These are phyloP conservation scores for Persicaria tinctoria DNA, from an alignment of 148 eudicot species.

Conservation along the genomic window DNA sequence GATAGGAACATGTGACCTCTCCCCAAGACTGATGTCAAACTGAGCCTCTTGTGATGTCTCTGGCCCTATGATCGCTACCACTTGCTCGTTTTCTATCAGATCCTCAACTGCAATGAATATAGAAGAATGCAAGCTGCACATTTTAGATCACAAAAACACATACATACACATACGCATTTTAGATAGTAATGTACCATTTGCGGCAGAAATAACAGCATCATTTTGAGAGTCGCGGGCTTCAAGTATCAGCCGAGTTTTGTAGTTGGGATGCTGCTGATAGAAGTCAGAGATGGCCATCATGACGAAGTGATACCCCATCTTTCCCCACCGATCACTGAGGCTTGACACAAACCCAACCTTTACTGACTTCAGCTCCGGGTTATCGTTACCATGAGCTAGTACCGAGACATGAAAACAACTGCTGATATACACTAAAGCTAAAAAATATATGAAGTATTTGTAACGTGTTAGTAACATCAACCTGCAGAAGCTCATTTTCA, in stretches of 20 bases:
- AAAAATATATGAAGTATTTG: background rate
- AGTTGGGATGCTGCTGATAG: constrained; percentile 24
- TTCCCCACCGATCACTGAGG: constrained; percentile 28
- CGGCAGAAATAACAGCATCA: constrained; percentile 36
- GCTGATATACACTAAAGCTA: background rate
- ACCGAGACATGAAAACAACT: background rate
- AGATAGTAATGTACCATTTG: background rate
- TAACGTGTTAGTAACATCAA: background rate
- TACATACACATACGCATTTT: no score
- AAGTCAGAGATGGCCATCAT: constrained; percentile 50
- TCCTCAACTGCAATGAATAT: constrained; percentile 24
- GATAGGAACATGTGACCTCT: no score
- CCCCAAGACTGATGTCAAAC: no score
- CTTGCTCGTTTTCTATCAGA: constrained; percentile 28
- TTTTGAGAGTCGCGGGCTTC: constrained; percentile 34
- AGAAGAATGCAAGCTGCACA: no score
- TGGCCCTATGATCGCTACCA: constrained; percentile 33
- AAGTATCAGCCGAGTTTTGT: constrained; percentile 29
- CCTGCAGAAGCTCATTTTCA: background rate
- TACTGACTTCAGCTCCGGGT: constrained; percentile 10
- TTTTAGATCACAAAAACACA: no score
- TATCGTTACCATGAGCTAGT: background rate
- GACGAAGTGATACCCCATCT: constrained; percentile 32
- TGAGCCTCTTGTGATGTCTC: no score
- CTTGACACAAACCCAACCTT: constrained; percentile 51